A percentile compares a stretch with the other conserved stretches of the same genome.
These are phyloP conservation scores for Pseudopyricularia javanii DNA, from an alignment of 2,329 filamentous ascomycete genomes.

Conservation along the genomic window DNA sequence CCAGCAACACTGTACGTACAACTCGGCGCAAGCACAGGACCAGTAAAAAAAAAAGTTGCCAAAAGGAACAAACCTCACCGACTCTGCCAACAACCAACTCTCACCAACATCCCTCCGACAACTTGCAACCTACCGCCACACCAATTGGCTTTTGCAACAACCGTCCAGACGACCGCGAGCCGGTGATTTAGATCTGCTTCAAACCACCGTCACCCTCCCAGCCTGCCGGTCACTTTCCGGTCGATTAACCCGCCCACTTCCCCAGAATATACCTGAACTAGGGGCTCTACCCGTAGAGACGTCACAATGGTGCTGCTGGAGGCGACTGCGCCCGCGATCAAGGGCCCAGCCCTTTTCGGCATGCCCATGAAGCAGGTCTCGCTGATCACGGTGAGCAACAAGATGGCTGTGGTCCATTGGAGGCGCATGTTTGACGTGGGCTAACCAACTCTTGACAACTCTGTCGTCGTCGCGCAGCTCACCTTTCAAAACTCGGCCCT, in stretches of 20 bases:
- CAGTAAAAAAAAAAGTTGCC: background rate
- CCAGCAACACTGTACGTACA: too few species aligned
- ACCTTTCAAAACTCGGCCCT: constrained; percentile 71
- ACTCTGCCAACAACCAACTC: background rate
- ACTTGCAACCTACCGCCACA: background rate
- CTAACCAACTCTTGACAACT: constrained; percentile 8
- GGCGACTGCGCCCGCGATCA: constrained; percentile 20
- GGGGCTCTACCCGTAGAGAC: background rate
- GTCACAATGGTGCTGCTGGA: constrained; percentile 28
- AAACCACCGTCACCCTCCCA: background rate
- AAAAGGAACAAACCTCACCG: background rate
- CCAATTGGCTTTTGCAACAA: background rate
- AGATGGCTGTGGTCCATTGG: background rate
- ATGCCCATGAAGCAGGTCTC: constrained; percentile 59
- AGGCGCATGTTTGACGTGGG: background rate
- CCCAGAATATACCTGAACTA: background rate
- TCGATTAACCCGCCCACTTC: background rate
- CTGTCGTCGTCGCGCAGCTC: constrained; percentile 34
- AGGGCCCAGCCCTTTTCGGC: constrained; percentile 37
- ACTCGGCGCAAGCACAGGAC: background rate
- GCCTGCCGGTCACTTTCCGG: background rate
- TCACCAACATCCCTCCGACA: background rate
- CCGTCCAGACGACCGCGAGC: background rate
- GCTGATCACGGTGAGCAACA: constrained; percentile 44
- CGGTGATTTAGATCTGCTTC: background rate